Base-by-base conservation (phyloP, 2,329 filamentous ascomycete species). In the Aspergillus ustus region DNA sequence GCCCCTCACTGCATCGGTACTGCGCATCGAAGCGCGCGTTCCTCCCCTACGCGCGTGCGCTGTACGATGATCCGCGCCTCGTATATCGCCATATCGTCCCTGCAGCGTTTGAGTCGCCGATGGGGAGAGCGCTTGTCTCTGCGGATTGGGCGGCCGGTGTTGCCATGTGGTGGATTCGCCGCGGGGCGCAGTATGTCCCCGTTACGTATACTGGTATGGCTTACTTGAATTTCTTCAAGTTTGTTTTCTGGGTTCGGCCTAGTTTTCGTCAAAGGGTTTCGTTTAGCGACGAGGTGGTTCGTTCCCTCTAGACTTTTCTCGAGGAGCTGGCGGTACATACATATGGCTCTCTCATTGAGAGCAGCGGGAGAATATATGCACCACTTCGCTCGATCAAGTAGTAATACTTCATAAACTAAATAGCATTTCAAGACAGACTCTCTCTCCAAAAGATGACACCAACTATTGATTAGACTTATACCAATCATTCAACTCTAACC, bases 121-220 rank as follows among this genome's bases (percentile, higher is more conserved):
- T 62, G 46, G 64, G 60, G 1, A 52, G 31, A 13, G 57, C 57
- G 1, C 34, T 63, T 46, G 40, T 57, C 11, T 64, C 66, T 7
- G 48, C 61, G n/a, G 56, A 61, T 1, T 67, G 61, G 66, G 58
- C 58, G 3, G 65, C 60, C 9, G 25, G 49, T n/a, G 51, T 59
- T 2, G 37, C 57, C 17, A 63, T 68, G 60, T 68, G 63, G 60
- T 68, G 66, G 66, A 64, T 68, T 40, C 65, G 60, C 13, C 59
- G 66, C 7, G 66, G 66, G 11, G 66, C 65, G 1, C 45, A 52
- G 5, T 68, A 66, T 62, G 59, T 68, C 28, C 65, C 66, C 8
- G 63, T 66, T n/a, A 66, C 63, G 3, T 61, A 63, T 13, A 63
- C 66, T 2, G 65, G 63, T 7, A 22, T 65, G 25, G 58, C 65